phyloP scores from a whole-genome alignment of 805 yeast species.

The Sungouiozyma ichnusensis region DNA sequence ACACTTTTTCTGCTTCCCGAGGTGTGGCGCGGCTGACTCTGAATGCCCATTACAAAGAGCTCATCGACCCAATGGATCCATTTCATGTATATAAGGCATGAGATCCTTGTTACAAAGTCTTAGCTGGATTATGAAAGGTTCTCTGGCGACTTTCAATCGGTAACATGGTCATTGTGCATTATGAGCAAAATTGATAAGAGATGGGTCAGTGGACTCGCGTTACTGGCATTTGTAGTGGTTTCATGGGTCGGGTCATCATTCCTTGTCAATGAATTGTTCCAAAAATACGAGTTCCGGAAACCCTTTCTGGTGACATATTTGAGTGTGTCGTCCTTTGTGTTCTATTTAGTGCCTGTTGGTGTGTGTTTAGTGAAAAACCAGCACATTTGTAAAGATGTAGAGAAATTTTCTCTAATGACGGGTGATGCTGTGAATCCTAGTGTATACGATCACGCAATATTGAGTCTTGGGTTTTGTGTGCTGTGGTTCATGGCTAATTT shows the following conservation, averaged over 20 bases:
- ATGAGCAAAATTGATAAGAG: constrained; percentile 12
- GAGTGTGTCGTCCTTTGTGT: constrained; percentile 69
- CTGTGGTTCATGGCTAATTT: constrained; percentile 84
- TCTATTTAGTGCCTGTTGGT: constrained; percentile 54
- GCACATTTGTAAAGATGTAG: neutral
- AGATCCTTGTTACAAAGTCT: no score
- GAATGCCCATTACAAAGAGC: no score
- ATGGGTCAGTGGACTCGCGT: constrained; percentile 47
- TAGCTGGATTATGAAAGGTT: no score
- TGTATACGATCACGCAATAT: constrained; percentile 46
- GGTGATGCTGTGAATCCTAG: neutral
- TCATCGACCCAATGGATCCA: no score
- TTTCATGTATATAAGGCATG: neutral
- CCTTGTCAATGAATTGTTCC: constrained; percentile 60
- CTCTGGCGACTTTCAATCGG: no score
- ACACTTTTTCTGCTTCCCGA: no score
- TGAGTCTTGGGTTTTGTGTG: constrained; percentile 67
- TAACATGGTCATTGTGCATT: neutral
- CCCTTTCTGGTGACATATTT: constrained; percentile 88
- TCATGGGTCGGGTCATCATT: constrained; percentile 87
- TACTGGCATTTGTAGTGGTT: constrained; percentile 61
- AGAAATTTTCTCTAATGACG: neutral
- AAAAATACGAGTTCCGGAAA: constrained; percentile 52
- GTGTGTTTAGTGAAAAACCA: constrained; percentile 8
- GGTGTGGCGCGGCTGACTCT: neutral